Conservation (phyloP, 768 basidiomycete species). For the Gymnopilus junonius region DNA sequence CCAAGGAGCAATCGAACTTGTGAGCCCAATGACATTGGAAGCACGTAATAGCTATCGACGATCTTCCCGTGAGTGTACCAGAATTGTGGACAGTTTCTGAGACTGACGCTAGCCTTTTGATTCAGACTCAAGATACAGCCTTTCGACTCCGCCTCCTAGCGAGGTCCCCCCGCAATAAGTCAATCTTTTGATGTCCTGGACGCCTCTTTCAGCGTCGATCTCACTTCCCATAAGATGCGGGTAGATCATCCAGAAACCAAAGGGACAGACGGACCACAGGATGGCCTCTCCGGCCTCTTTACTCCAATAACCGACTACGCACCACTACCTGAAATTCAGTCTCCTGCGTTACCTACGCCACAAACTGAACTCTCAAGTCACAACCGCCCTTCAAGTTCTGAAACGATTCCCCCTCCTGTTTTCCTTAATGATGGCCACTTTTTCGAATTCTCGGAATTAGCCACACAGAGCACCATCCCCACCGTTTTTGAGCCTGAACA, state of each 20-base stretch:
- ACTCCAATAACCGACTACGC: neutral
- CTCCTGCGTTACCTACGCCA: neutral
- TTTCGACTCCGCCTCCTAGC: neutral
- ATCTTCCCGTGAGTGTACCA: neutral
- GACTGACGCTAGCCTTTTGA: neutral
- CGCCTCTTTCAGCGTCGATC: neutral
- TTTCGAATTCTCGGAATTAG: neutral
- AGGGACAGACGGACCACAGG: neutral
- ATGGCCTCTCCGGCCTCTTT: neutral
- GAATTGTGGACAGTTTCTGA: neutral
- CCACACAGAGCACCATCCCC: neutral
- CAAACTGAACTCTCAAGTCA: neutral
- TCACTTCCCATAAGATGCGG: neutral
- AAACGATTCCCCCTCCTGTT: neutral
- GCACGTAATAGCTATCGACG: neutral
- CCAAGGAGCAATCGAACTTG: neutral
- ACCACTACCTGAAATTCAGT: neutral
- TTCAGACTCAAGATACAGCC: neutral
- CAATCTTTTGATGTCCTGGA: neutral
- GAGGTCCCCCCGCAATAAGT: neutral
- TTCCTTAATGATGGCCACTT: neutral
- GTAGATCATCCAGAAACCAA: neutral
- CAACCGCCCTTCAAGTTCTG: neutral
- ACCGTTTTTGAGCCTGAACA: conserved; percentile 11
- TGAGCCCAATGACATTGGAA: conserved; percentile 5